Base-by-base conservation (phyloP, 768 basidiomycete genomes). In the Thelephora ganbajun region DNA sequence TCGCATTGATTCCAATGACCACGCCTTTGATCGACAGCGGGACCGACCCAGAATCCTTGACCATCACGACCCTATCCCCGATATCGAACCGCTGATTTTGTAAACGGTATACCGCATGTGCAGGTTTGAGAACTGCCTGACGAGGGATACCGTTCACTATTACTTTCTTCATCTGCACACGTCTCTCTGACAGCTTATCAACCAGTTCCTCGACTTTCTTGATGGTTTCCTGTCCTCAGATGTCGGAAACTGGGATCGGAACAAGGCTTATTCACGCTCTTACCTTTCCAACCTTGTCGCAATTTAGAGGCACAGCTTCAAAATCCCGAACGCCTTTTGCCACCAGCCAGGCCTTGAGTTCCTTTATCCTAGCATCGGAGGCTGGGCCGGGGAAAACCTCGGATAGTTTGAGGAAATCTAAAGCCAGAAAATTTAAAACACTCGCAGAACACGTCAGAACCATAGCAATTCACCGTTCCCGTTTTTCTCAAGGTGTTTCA, bases 11-110 rank as follows among this genome's bases (percentile, higher is more conserved):
- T 12, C 93, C 89, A 46, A 98, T 77, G 20, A 98, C 92, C 13
- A 94, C 89, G 18, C 96, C 96, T 64, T 94, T 97, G 45, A 81
- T 83, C 1, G 81, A 79, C 12, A 98, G 69, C 1, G 93, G 91
- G 0, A 98, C 93, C 33, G 83, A 80, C 23, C 93, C 93, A 0
- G 92, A 82, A 59, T 98, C 96, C 55, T 88, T 84, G 1, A 97
- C 91, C 87, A 94, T 96, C 14, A 83, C 85, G 34, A 97, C 93
- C 11, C 96, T 76, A 63, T 99, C 94, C 11, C 94, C 94, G 5
- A 98, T 72, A 0, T 72, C 68, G 59, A 97, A 99, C 11, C 65
- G 68, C 62, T 98, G 96, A 47, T 87, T 84, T 59, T 92, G 90
- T 6, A 98, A 70, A 19, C 92, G 82, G 58, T 89, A 91, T 5